phyloP scores from a whole-genome alignment of 2,329 filamentous ascomycete genomes.

The Cladorrhinum sp. region DNA sequence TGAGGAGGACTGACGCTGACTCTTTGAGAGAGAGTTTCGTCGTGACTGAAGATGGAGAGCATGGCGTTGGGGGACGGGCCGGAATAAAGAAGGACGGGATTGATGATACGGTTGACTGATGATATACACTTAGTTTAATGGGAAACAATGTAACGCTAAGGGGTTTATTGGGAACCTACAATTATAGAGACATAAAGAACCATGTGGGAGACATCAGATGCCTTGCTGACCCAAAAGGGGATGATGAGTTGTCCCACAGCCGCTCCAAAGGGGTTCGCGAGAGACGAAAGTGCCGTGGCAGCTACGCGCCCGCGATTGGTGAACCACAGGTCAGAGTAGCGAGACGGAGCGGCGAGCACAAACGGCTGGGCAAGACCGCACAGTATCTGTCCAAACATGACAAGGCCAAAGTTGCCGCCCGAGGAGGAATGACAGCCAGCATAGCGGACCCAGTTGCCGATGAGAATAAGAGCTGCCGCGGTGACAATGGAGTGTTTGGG shows the following conservation, averaged over 20 bases:
- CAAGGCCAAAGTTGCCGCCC: conserved; percentile 66
- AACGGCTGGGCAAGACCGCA: conserved; percentile 90
- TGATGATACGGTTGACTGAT: conserved; percentile 58
- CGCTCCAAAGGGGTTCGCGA: conserved; percentile 88
- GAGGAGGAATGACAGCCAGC: conserved; percentile 56
- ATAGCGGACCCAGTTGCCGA: conserved; percentile 91
- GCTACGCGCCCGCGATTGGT: conserved; percentile 77
- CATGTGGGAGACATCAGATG: conserved; percentile 70
- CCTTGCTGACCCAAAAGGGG: conserved; percentile 66
- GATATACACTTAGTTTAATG: conserved; percentile 11
- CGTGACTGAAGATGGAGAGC: conserved; percentile 63
- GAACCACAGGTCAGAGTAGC: conserved; percentile 95
- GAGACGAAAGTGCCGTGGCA: conserved; percentile 78
- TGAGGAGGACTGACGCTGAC: conserved; percentile 53
- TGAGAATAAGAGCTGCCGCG: conserved; percentile 68
- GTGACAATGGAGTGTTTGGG: conserved; percentile 74
- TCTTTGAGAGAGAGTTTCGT: conserved; percentile 51
- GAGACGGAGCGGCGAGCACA: conserved; percentile 80
- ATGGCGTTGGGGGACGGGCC: conserved; percentile 70
- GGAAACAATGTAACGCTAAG: not conserved
- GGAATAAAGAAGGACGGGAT: conserved; percentile 83
- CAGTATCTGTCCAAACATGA: conserved; percentile 89
- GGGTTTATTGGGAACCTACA: conserved; percentile 50
- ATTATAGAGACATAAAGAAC: conserved; percentile 84
- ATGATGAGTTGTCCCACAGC: conserved; percentile 85